Base-by-base conservation (phyloP, 2,329 filamentous ascomycete genomes). In the Fusarium sp. region DNA sequence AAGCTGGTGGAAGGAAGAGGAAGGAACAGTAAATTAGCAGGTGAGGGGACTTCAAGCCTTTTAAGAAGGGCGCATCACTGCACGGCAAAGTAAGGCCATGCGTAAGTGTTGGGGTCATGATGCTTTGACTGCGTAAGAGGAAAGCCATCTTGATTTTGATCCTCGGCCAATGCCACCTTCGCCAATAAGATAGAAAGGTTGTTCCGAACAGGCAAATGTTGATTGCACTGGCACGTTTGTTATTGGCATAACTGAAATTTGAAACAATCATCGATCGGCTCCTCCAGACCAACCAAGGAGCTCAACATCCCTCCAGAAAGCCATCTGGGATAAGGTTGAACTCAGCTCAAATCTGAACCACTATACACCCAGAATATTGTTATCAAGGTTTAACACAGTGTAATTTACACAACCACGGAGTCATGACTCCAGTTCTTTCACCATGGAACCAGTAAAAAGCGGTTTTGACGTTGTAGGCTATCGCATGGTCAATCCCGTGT, bases 21-120 rank as follows among this genome's bases (percentile, higher is more conserved):
- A 2, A n/a, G 0, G 0, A 37, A 12, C 2, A n/a, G 18, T 5
- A 18, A 37, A 11, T 9, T 6, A 37, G 34, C 5, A 4, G 18
- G 3, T 7, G 18, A n/a, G 18, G 18, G 9, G 9, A 3, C 0
- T 37, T 3, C 18, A 12, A 7, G 5, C 34, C 10, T 37, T 37
- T n/a, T 37, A 3, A 12, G 10, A 37, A 37, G 10, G 5, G 5
- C 10, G 5, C 18, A 37, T n/a, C 18, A n/a, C 5, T 5, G 9
- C 34, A 37, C 3, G 9, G 18, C 10, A n/a, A 14, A n/a, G 16
- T 37, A 37, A n/a, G 18, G 5, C 9, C 18, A 37, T n/a, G 10
- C 9, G 10, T 2, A 37, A n/a, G 34, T 37, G 18, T 5, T 18
- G 18, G 18, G 5, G 34, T 11, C 34, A 12, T 37, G 18, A 37